Base-by-base conservation (phyloP, 768 basidiomycete species). In the Suillus americanus region DNA sequence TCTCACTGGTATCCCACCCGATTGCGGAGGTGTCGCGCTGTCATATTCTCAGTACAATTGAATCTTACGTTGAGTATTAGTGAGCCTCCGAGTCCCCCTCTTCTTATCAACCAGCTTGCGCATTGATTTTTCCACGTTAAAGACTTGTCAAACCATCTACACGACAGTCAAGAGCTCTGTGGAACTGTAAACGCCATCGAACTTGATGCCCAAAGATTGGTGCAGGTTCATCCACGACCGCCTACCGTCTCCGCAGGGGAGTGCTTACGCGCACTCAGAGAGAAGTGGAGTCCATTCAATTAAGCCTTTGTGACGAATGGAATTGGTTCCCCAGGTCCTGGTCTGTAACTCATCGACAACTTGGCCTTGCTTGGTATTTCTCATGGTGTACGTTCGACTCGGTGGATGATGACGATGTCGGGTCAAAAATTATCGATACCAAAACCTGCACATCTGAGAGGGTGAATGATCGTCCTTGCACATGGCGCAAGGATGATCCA, bases 1-100 rank as follows among this genome's bases (percentile, higher is more conserved):
- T 28, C 7, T 25, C 48, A 10, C 35, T 35, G 35, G 35, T 2
- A 50, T 50, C 28, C 97, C 10, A 23, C n/a, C 45, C 10, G 4
- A 45, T n/a, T n/a, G 45, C 4, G n/a, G 20, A 46, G n/a, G 45
- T 5, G 7, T 2, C 0, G 14, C 14, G 14, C 20, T 20, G 43
- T 18, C 10, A n/a, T 12, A n/a, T 28, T 25, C 14, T 50, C 28
- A 3, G 6, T 25, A 14, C 23, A 3, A 16, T 50, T 13, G 16
- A 25, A 50, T 50, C 23, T 14, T 50, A 7, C 13, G 13, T 9
- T 48, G 23, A 25, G 13, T 13, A 25, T 48, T 25, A 14, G 48
- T 7, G 48, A 50, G 48, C 28, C 23, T 1, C 12, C n/a, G n/a
- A n/a, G n/a, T n/a, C n/a, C 5, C 23, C 23, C n/a, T 50, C 23